Evolutionary conservation across 345 rosid genomes (phyloP), one percentile per base, ranked within the genome.

Genomic region (Leavenworthia alabamica): DNA sequence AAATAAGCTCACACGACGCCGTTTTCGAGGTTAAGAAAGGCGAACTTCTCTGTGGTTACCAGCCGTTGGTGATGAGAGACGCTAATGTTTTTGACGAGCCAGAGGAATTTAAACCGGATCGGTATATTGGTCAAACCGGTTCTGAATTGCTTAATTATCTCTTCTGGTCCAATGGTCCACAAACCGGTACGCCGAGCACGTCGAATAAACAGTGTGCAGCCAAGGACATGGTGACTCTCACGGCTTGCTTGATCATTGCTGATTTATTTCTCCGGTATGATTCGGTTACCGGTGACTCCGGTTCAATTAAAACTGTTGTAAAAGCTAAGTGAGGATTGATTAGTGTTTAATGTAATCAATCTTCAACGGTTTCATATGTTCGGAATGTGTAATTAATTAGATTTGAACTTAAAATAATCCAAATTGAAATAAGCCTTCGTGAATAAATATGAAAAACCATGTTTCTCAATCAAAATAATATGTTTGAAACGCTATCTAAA

Each of bases 91-190:
- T 86, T n/a, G 75, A 83, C 0, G 86, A 86, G 2, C 86, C 96
- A 19, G 92, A 83, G 52, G 72, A 23, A 7, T 91, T 91, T 50
- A 77, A 79, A 41, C 79, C 95, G 17, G 91, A 88, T 4, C 74
- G 98, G 70, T 91, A 70, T 70, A 26, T 62, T 49, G 88, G 86
- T 9, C 17, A 77, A 6, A 54, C 64, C 19, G 90, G 92, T 14
- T 15, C 36, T 1, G 70, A 74, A 41, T 57, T 88, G 27, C 79
- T 86, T 66, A 53, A 28, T 60, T 80, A 81, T 79, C 73, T 88
- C 45, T 88, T 55, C 52, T 86, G 96, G 98, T 88, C 96, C 1
- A 91, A 88, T 13, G 96, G 98, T 7, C 95, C 92, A 0, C 95
- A 91, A 74, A 83, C 85, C n/a, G 86, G 81, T 43, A 52, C 86